Evolutionary conservation across 768 basidiomycete genomes (phyloP).

Genomic region (Auriculariales sp.): DNA sequence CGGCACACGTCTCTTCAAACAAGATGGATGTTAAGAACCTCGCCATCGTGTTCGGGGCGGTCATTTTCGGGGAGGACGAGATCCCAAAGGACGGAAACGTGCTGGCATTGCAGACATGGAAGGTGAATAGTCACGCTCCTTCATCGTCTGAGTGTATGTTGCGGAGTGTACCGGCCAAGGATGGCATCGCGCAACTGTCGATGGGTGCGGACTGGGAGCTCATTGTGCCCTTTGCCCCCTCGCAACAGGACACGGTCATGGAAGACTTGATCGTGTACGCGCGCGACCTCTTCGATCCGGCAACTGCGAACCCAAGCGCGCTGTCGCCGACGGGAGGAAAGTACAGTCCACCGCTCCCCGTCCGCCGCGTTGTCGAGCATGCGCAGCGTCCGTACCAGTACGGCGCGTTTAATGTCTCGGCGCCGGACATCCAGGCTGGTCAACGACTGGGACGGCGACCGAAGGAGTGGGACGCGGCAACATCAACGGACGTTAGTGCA

Average conservation of each 20-base stretch:
- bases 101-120: conserved; percentile 55
- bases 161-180: background rate
- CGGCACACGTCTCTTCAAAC: conserved; percentile 52
- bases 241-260: conserved; percentile 51
- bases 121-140: conserved; percentile 32
- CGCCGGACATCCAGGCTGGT: too few species aligned
- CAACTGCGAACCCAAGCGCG: conserved; percentile 59
- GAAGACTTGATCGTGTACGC: conserved; percentile 73
- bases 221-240: conserved; percentile 1
- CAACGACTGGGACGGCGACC: too few species aligned
- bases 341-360: conserved; percentile 57
- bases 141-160: background rate
- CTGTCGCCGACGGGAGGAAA: conserved; percentile 38
- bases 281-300: conserved; percentile 54
- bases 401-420: too few species aligned
- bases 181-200: background rate
- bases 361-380: conserved; percentile 27
- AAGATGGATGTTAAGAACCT: conserved; percentile 93
- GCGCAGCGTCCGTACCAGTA: background rate
- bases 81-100: conserved; percentile 66
- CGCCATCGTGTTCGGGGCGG: conserved; percentile 78
- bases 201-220: background rate
- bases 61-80: conserved; percentile 88
- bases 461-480: too few species aligned
- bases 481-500: too few species aligned